Percentiles rank a stretch among this genome's conserved stretches.
Conservation (phyloP, 1,139 yeast species). For the Geotrichum aggregatum region DNA sequence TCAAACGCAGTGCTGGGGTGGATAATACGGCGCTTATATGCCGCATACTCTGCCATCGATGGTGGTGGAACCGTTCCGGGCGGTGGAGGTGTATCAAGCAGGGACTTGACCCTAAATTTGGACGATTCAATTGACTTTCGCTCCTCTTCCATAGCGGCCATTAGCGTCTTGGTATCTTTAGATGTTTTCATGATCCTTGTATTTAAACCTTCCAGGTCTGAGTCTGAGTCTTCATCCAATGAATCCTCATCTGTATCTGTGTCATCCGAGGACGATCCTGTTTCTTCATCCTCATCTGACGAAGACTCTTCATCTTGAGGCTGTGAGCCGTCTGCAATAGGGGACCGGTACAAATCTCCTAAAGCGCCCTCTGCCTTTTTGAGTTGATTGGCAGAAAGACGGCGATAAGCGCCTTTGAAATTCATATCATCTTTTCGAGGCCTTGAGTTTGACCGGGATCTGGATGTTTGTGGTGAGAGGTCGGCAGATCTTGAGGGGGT, state of each 20-base stretch:
- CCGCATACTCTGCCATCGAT: conserved; percentile 49
- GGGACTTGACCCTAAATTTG: conserved; percentile 38
- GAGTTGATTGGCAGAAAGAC: conserved; percentile 28
- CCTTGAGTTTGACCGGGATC: conserved; percentile 18
- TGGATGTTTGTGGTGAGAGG: conserved; percentile 19
- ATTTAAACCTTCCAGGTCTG: conserved; percentile 21
- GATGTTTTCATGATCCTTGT: conserved; percentile 20
- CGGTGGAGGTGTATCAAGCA: conserved; percentile 39
- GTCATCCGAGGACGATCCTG: conserved; percentile 35
- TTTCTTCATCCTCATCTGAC: conserved; percentile 25
- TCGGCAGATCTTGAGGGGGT: conserved; percentile 23
- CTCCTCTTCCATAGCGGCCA: conserved; percentile 35
- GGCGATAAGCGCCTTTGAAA: conserved; percentile 28
- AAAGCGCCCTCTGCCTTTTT: conserved; percentile 30
- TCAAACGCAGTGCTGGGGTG: conserved; percentile 42
- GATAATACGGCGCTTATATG: conserved; percentile 44
- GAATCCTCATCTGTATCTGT: conserved; percentile 62
- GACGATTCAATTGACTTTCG: conserved; percentile 28
- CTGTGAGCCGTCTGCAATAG: conserved; percentile 21
- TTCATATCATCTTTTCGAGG: conserved; percentile 23
- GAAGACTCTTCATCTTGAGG: conserved; percentile 23
- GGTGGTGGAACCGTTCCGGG: conserved; percentile 46
- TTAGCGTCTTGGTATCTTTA: conserved; percentile 45
- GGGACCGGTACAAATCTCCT: conserved; percentile 24
- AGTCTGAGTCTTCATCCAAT: conserved; percentile 40